Evolutionary conservation across 257 asterid species (phyloP), one percentile per base, ranked within the genome.

Genomic region (Rhazya stricta): DNA sequence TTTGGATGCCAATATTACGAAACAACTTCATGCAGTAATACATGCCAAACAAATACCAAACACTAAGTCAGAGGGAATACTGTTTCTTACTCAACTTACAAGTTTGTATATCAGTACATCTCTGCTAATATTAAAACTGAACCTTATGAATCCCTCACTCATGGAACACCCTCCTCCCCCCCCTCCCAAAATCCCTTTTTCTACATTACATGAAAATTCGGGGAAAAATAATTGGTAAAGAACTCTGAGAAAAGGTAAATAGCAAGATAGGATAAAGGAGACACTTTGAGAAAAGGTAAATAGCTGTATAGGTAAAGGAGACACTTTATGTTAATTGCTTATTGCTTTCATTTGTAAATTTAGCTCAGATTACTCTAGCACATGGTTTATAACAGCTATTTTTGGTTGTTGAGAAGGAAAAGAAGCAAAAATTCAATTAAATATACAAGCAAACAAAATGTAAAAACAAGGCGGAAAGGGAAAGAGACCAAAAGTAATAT

Each of bases 41-140:
- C 95, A 29, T 88, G 85, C 81, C 88, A 87, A 83, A 96, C 91
- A 79, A 91, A 95, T 65, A 88, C 97, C 34, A 91, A 93, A n/a
- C 82, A 70, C 61, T 57, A 86, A 88, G 79, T 93, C 98, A 53
- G 97, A 93, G 69, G 98, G 98, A 83, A 85, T 93, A 74, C 77
- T 97, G 73, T 88, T 93, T 82, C 88, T 91, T 74, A 88, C 83
- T 60, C 91, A 93, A 78, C 61, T 93, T 57, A 77, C 96, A 82
- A 96, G 98, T 91, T 48, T 70, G 36, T 48, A 29, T 51, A 3
- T 53, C 19, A 51, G 58, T 81, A 30, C 53, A 41, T 46, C 37
- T 69, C 34, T 36, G 25, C 72, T 67, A 48, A 5, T 67, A 39
- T 67, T 21, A 51, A 15, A 15, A 48, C 5, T 11, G 41, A 27